phyloP scores from a whole-genome alignment of 148 eudicot genomes.

The Heliamphora exappendiculata region DNA sequence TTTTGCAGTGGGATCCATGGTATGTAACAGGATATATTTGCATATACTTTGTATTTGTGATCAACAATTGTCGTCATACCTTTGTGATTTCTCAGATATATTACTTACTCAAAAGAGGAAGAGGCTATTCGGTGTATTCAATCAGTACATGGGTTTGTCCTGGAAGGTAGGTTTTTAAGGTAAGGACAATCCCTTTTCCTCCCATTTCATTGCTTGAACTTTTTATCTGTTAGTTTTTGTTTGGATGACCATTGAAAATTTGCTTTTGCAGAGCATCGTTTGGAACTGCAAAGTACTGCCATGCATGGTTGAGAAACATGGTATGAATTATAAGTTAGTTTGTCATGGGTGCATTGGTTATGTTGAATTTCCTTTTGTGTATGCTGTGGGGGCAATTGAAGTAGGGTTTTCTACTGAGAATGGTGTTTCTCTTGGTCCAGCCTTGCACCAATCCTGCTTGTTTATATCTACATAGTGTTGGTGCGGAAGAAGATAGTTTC shows the following conservation, averaged over 20 bases:
- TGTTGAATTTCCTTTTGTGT: neutral
- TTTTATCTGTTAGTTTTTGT: neutral
- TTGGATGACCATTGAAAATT: slow-evolving; percentile 11
- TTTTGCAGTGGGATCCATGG: neutral
- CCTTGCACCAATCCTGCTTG: slow-evolving; percentile 52
- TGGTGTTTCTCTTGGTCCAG: slow-evolving; percentile 24
- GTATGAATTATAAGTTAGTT: slow-evolving; percentile 22
- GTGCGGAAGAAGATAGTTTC: slow-evolving; percentile 62
- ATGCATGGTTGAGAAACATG: slow-evolving; percentile 58
- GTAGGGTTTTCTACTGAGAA: neutral
- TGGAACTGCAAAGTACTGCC: slow-evolving; percentile 62
- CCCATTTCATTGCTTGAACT: neutral
- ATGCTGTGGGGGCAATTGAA: neutral
- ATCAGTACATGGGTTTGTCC: slow-evolving; percentile 47
- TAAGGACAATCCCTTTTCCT: slow-evolving; percentile 17
- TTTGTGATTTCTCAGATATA: slow-evolving; percentile 25
- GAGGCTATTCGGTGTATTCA: slow-evolving; percentile 60
- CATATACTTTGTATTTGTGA: neutral
- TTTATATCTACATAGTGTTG: slow-evolving; percentile 47
- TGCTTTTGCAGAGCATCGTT: slow-evolving; percentile 50
- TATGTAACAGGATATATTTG: neutral
- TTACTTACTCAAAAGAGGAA: slow-evolving; percentile 57
- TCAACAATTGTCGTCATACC: neutral
- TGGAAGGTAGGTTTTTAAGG: slow-evolving; percentile 51
- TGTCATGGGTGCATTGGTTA: neutral